Conservation (phyloP, 1,284 basidiomycete species). For the Coniferiporia weirii region DNA sequence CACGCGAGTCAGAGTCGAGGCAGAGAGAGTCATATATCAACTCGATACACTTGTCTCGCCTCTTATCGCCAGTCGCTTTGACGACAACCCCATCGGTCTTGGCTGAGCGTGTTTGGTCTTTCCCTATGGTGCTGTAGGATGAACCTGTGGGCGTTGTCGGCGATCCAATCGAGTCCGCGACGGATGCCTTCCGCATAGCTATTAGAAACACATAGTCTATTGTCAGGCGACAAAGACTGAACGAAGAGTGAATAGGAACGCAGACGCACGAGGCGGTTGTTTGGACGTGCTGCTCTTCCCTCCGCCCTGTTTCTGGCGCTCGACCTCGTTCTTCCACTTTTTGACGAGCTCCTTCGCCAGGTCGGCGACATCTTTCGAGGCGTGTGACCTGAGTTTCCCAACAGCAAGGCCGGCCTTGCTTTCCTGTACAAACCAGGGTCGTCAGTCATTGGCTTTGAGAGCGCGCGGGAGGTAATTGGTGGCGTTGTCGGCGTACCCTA, state of each 20-base stretch:
- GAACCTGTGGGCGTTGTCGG: slow-evolving; percentile 40
- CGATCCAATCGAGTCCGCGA: slow-evolving; percentile 12
- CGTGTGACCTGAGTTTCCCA: slow-evolving; percentile 80
- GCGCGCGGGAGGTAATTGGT: slow-evolving; percentile 22
- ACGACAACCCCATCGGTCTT: slow-evolving; percentile 67
- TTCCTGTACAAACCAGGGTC: slow-evolving; percentile 44
- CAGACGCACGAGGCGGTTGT: slow-evolving; percentile 27
- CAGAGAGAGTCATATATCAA: slow-evolving; percentile 91
- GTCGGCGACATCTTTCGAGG: slow-evolving; percentile 69
- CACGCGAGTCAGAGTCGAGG: slow-evolving; percentile 79
- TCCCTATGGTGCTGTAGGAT: slow-evolving; percentile 32
- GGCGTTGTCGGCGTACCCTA: slow-evolving; percentile 55
- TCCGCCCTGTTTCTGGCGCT: slow-evolving; percentile 59
- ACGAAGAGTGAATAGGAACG: not conserved
- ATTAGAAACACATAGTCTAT: not conserved
- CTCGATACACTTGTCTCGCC: slow-evolving; percentile 85
- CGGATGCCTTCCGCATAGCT: slow-evolving; percentile 13
- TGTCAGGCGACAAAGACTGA: not conserved
- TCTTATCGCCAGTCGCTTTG: slow-evolving; percentile 59
- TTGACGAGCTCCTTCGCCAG: slow-evolving; percentile 92
- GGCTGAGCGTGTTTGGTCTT: slow-evolving; percentile 46
- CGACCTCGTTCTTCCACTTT: slow-evolving; percentile 85
- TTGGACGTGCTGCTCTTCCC: slow-evolving; percentile 20
- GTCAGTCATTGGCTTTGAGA: not conserved
- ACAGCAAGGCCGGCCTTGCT: slow-evolving; percentile 91